Evolutionary conservation across 352 stramenopile species (phyloP).

Genomic region (Aphanomyces stellatus): DNA sequence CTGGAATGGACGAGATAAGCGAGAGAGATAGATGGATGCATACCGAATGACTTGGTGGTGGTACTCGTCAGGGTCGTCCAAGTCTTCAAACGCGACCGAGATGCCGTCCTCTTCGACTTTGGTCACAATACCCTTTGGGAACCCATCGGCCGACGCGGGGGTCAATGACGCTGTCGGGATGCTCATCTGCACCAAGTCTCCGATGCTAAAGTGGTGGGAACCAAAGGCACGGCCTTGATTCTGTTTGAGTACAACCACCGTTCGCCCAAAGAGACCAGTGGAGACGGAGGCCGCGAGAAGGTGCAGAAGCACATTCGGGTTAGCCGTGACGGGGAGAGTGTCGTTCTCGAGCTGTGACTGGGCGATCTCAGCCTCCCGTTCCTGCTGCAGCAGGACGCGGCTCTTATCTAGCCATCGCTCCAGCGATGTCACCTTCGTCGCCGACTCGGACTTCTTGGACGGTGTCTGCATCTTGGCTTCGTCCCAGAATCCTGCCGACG

Average conservation of each 20-base stretch:
- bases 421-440: constrained; percentile 22
- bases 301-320: constrained; percentile 58
- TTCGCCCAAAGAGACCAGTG: constrained; percentile 64
- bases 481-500: too few species aligned
- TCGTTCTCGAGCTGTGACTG: constrained; percentile 43
- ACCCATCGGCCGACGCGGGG: constrained; percentile 20
- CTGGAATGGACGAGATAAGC: constrained; percentile 27
- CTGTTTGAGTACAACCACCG: constrained; percentile 55
- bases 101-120: constrained; percentile 51
- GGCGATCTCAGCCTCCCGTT: constrained; percentile 59
- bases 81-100: constrained; percentile 41
- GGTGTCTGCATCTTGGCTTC: too few species aligned
- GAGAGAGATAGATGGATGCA: constrained; percentile 18
- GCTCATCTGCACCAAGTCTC: constrained; percentile 73
- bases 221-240: constrained; percentile 22
- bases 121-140: constrained; percentile 53
- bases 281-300: constrained; percentile 33
- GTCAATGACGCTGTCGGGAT: constrained; percentile 20
- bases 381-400: constrained; percentile 35
- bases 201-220: constrained; percentile 70
- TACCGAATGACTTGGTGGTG: constrained; percentile 22
- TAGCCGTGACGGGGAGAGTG: constrained; percentile 40
- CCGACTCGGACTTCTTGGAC: too few species aligned
- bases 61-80: constrained; percentile 49
- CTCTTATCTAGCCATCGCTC: constrained; percentile 49